Conservation (phyloP, 2,329 filamentous ascomycete species). For the Chaetomium sp. region DNA sequence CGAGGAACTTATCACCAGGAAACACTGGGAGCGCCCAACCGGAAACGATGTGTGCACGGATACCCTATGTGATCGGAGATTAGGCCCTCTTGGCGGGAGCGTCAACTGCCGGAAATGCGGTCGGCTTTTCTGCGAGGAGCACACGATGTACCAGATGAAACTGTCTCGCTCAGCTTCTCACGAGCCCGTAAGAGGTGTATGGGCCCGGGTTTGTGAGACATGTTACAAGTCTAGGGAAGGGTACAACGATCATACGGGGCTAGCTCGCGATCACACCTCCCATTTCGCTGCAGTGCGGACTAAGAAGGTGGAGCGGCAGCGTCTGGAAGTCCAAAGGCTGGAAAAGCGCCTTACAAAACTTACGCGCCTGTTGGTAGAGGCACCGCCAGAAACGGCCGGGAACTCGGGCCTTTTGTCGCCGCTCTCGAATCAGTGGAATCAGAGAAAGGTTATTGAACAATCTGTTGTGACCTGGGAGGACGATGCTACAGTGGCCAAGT, state of each 20-base stretch:
- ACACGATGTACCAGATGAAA: slow-evolving; percentile 99
- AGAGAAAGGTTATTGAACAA: slow-evolving; percentile 78
- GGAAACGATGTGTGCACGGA: slow-evolving; percentile 79
- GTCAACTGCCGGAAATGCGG: slow-evolving; percentile 94
- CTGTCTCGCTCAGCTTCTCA: slow-evolving; percentile 81
- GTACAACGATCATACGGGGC: slow-evolving; percentile 81
- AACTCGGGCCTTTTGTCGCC: slow-evolving; percentile 51
- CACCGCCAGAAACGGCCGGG: slow-evolving; percentile 57
- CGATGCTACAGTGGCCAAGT: slow-evolving; percentile 69
- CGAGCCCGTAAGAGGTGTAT: slow-evolving; percentile 82
- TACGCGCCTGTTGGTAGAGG: slow-evolving; percentile 72
- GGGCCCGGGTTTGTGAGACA: slow-evolving; percentile 97
- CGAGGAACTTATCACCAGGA: slow-evolving; percentile 79
- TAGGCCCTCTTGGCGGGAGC: slow-evolving; percentile 73
- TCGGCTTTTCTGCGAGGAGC: slow-evolving; percentile 88
- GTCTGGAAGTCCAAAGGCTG: slow-evolving; percentile 79
- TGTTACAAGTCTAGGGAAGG: slow-evolving; percentile 95
- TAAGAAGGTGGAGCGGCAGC: slow-evolving; percentile 74
- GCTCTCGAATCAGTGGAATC: slow-evolving; percentile 63
- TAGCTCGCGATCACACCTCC: slow-evolving; percentile 64
- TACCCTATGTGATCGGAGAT: slow-evolving; percentile 70
- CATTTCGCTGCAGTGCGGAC: slow-evolving; percentile 65
- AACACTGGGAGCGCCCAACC: slow-evolving; percentile 79
- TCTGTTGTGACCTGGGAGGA: slow-evolving; percentile 94
- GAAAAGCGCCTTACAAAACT: slow-evolving; percentile 90